These are phyloP conservation scores for Globisporangium nodosum DNA, from an alignment of 352 stramenopile species.

Conservation along the genomic window DNA sequence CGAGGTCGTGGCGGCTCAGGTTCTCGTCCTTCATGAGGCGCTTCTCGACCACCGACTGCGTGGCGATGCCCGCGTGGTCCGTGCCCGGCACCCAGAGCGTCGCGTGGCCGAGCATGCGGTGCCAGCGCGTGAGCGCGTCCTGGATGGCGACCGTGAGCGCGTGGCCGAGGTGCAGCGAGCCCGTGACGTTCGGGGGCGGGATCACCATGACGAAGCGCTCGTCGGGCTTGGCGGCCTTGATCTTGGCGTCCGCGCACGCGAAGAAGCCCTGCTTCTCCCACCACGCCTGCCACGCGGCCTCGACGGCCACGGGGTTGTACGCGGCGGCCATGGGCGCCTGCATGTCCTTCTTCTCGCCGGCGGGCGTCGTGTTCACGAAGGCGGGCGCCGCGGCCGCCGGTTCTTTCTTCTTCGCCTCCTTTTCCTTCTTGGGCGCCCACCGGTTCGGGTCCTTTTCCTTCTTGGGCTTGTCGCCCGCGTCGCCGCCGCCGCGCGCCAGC, in stretches of 20 bases:
- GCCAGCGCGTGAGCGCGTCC: slow-evolving; percentile 96
- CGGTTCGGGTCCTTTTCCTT: slow-evolving; percentile 95
- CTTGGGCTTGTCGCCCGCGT: slow-evolving; percentile 88
- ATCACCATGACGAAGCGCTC: slow-evolving; percentile 98
- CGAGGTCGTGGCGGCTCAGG: slow-evolving; percentile 84
- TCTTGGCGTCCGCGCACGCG: slow-evolving; percentile 86
- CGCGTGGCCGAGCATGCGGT: slow-evolving; percentile 96
- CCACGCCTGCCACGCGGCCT: slow-evolving; percentile 98
- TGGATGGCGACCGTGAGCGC: slow-evolving; percentile 97
- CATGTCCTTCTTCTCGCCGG: slow-evolving; percentile 95
- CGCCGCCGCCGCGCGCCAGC: slow-evolving; percentile 69
- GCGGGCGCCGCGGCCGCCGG: slow-evolving; percentile 19
- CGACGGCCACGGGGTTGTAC: slow-evolving; percentile 96
- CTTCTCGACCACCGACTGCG: slow-evolving; percentile 92
- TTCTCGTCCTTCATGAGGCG: slow-evolving; percentile 78
- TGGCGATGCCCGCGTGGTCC: slow-evolving; percentile 99
- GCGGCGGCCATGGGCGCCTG: slow-evolving; percentile 83
- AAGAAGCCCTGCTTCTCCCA: slow-evolving; percentile 97
- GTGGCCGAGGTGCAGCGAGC: slow-evolving; percentile 96
- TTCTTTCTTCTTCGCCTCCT: slow-evolving; percentile 76
- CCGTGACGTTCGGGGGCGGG: slow-evolving; percentile 81
- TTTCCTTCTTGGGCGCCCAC: slow-evolving; percentile 83
- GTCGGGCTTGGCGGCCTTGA: slow-evolving; percentile 58
- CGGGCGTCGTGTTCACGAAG: slow-evolving; percentile 93
- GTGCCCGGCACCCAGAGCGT: slow-evolving; percentile 97